phyloP scores from a whole-genome alignment of 179 eudicot species.

The Drosera spatulata region DNA sequence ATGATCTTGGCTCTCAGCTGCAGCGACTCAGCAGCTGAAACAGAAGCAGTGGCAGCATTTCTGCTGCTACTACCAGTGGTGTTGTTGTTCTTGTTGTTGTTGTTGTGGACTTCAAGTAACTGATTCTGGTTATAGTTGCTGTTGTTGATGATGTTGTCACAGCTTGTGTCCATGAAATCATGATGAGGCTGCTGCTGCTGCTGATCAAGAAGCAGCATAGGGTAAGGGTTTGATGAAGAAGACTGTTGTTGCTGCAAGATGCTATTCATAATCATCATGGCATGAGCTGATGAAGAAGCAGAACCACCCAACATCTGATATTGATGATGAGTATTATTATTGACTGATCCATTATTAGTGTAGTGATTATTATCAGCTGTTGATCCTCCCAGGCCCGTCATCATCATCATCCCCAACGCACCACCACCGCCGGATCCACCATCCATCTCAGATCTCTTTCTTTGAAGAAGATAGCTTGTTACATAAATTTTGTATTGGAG shows the following conservation, averaged over 20 bases:
- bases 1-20: constrained; percentile 68
- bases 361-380: not conserved
- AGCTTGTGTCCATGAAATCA: no score
- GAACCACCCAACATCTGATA: not conserved
- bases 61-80: not conserved
- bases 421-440: not conserved
- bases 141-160: no score
- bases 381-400: not conserved
- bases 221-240: no score
- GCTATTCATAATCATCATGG: no score
- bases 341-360: not conserved
- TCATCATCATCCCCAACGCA: not conserved
- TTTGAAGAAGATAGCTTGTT: not conserved
- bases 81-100: no score
- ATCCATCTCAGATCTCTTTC: not conserved
- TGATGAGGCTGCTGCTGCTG: no score
- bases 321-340: not conserved
- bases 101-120: no score
- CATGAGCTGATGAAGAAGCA: no score
- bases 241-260: no score
- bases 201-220: no score
- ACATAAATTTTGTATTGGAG: no score
- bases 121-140: no score
- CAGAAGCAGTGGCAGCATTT: not conserved
- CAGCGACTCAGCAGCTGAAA: not conserved